Percentiles rank a stretch among this genome's conserved stretches.
Conservation (phyloP, 306 rosid species). For the Dryas octopetala region DNA sequence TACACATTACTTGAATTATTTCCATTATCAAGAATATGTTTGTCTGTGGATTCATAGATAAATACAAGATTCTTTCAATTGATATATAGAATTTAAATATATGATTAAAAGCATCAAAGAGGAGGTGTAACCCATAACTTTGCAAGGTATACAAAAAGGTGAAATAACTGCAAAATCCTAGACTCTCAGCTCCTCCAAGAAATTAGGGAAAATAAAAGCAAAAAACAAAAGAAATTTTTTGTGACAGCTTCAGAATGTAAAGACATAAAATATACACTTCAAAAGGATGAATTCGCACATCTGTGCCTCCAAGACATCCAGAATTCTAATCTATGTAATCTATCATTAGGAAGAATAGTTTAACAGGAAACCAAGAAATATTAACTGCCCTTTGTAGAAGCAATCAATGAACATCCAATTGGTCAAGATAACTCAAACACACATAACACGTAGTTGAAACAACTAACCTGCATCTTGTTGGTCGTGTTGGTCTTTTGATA, state of each 20-base stretch:
- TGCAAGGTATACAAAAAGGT: slow-evolving; percentile 1
- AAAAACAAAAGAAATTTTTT: neutral
- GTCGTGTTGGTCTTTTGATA: slow-evolving; percentile 56
- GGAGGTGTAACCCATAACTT: neutral
- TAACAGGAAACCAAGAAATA: neutral
- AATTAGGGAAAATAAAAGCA: neutral
- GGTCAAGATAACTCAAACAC: slow-evolving; percentile 17
- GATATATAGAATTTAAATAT: neutral
- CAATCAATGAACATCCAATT: slow-evolving; percentile 1
- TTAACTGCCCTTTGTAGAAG: neutral
- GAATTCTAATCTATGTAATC: neutral
- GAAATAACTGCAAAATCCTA: neutral
- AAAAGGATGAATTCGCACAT: neutral
- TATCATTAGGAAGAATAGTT: neutral
- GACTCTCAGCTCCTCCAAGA: neutral
- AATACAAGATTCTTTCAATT: neutral
- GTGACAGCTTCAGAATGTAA: neutral
- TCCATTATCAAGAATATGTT: neutral
- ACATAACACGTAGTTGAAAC: neutral
- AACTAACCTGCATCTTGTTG: slow-evolving; percentile 56
- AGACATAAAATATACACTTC: neutral
- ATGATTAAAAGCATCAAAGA: neutral
- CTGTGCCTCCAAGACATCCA: neutral
- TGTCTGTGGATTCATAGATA: neutral
- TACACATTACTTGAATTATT: neutral